phyloP scores from a whole-genome alignment of 2,329 filamentous ascomycete genomes.

The Phyllosticta citribraziliensis region DNA sequence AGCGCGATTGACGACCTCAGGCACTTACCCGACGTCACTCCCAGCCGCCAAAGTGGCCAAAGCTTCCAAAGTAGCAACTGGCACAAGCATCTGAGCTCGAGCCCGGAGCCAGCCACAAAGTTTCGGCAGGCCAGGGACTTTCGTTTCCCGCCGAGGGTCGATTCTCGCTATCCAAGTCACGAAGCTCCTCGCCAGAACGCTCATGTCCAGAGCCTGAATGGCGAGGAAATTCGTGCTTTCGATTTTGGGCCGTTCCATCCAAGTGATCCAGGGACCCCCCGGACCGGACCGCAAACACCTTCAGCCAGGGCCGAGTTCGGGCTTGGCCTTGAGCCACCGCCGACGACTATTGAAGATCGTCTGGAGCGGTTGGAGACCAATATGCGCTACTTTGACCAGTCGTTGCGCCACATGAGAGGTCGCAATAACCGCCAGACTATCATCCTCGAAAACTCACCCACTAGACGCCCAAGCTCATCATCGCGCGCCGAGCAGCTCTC shows the following conservation, averaged over 20 bases:
- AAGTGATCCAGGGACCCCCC: neutral
- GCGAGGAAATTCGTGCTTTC: constrained; percentile 22
- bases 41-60: constrained; percentile 23
- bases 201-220: neutral
- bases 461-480: constrained; percentile 23
- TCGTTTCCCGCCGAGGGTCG: neutral
- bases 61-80: constrained; percentile 29
- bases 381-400: constrained; percentile 21
- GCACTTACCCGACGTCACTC: constrained; percentile 16
- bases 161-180: neutral
- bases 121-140: neutral
- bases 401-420: constrained; percentile 23
- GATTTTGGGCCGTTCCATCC: constrained; percentile 25
- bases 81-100: constrained; percentile 11
- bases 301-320: neutral
- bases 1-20: constrained; percentile 26
- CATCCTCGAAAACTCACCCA: constrained; percentile 28
- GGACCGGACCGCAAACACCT: constrained; percentile 13
- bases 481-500: constrained; percentile 13
- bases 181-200: constrained; percentile 1
- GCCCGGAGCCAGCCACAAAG: constrained; percentile 17
- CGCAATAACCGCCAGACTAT: constrained; percentile 28
- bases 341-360: constrained; percentile 25
- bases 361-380: constrained; percentile 23
- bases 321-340: constrained; percentile 12